Evolutionary conservation across 1,139 yeast species (phyloP), one percentile per base, ranked within the genome.

Genomic region (Blastobotrys persicus): DNA sequence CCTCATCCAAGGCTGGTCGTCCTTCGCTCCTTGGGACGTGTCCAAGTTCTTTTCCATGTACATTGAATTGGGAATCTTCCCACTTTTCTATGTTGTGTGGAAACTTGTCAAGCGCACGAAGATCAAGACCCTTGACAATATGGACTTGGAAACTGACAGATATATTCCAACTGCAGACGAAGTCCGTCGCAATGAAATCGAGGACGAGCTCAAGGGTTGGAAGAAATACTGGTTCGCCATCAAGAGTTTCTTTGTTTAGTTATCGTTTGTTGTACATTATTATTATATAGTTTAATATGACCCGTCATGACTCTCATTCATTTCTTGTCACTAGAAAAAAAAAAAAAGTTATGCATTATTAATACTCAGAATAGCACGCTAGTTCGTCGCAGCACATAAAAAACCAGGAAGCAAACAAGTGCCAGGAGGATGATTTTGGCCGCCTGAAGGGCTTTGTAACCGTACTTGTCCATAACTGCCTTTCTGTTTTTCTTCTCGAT

Each of bases 141-240:
- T 81, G 83, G 87, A 82, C 61, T 78, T 81, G 46, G 83, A 77
- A 45, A 75, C 83, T 6, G 86, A 80, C 58, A 70, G 79, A 53
- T 81, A 81, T 60, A 59, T 70, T 34, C 78, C 76, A 54, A 69
- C 79, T 2, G 73, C 70, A 43, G 81, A 79, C 54, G 85, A 81
- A 52, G 50, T 59, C 33, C 68, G 61, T 17, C 70, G 70, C 44
- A 72, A 73, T 50, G 75, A 68, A 47, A 61, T 67, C 47, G 68
- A 71, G 18, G 72, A 71, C 20, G 60, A 64, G 33, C 67, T 80
- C 54, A 72, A 61, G 45, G 83, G 63, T 7, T 59, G 59, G 60
- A 44, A 41, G 18, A 56, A 55, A 38, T 42, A 26, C 5, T 34
- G 34, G 26, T 34, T 41, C 14, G 20, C 39, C 6, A 26, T 44